Evolutionary conservation across 495 filamentous ascomycete species (phyloP), one percentile per base, ranked within the genome.

Genomic region (Annulohypoxylon bovei): DNA sequence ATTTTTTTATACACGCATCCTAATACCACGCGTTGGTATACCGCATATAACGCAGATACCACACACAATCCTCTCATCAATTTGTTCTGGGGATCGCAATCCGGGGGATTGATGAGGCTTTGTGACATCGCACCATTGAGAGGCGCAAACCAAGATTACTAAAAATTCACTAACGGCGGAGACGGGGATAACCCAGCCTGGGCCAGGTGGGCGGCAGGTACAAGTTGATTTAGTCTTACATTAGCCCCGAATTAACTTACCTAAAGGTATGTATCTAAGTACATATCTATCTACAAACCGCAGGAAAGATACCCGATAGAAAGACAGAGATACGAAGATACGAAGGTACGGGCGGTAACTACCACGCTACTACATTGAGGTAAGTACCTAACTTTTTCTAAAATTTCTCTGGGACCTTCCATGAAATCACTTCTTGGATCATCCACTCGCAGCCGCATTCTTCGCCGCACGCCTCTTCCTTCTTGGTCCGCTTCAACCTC

Each of bases 391-490:
- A 54, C 40, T 30, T 56, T 53, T 52, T 30, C 64, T 28, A 50
- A 35, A 55, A 14, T 27, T 66, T 52, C 32, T 35, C 39, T 71
- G 42, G 56, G 68, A 56, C 55, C 46, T 68, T 53, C 54, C 65
- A 53, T 64, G 54, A 69, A 53, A 58, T 46, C 50, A 66, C 27
- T 61, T 58, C 52, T 63, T 71, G 68, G 68, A 67, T 59, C 63
- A 52, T 68, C 70, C 70, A 72, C 67, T 73, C 71, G 67, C 37
- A 70, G 67, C 66, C 71, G 66, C 66, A 70, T 70, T 73, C 67
- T 73, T 73, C 71, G 71, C 71, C 71, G 66, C 71, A 73, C 67
- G 71, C 71, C 71, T 70, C 71, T 68, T 68, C 70, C 70, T 72
- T 68, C 67, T 42, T 65, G 52, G 62, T 59, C 55, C 56, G 32